Percentiles rank a stretch among this genome's conserved stretches.
phyloP scores from a whole-genome alignment of 1,284 basidiomycete species.

The Cutaneotrichosporon sp. region DNA sequence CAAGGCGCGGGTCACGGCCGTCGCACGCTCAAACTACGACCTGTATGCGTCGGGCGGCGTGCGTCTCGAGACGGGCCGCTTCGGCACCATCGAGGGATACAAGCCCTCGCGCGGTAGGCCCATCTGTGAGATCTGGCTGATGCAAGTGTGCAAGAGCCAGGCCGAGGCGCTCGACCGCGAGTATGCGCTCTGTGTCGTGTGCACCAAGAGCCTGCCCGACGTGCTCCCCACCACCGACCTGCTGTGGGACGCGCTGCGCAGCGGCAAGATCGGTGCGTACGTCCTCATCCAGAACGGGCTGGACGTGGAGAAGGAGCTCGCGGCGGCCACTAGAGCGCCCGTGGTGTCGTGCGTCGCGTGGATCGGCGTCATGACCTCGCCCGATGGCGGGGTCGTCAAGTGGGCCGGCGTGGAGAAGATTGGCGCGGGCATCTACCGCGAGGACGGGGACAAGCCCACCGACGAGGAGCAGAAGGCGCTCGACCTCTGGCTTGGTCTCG shows the following conservation, averaged over 20 bases:
- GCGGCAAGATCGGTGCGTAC: conserved; percentile 61
- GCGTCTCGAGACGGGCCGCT: conserved; percentile 62
- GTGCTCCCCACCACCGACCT: conserved; percentile 62
- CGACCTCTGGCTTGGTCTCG: conserved; percentile 28
- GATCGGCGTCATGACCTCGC: conserved; percentile 39
- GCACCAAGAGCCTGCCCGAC: conserved; percentile 75
- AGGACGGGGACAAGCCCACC: conserved; percentile 9
- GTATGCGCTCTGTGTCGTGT: conserved; percentile 68
- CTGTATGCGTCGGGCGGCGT: conserved; percentile 59
- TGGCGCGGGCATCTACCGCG: conserved; percentile 40
- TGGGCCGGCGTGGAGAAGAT: conserved; percentile 44
- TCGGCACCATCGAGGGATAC: conserved; percentile 63
- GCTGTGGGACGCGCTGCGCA: conserved; percentile 62
- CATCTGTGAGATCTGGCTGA: not conserved
- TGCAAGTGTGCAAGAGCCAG: conserved; percentile 63
- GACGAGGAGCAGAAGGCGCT: conserved; percentile 28
- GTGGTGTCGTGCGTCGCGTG: conserved; percentile 45
- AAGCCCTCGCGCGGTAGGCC: conserved; percentile 62
- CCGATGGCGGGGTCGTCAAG: conserved; percentile 36
- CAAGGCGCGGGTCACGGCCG: conserved; percentile 67
- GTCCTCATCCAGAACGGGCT: conserved; percentile 71
- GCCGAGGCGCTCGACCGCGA: conserved; percentile 59
- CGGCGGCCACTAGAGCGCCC: conserved; percentile 53
- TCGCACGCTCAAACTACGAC: conserved; percentile 72
- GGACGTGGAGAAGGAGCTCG: conserved; percentile 67